Evolutionary conservation across 495 filamentous ascomycete genomes (phyloP).

Genomic region (Sordaria brevicollis): DNA sequence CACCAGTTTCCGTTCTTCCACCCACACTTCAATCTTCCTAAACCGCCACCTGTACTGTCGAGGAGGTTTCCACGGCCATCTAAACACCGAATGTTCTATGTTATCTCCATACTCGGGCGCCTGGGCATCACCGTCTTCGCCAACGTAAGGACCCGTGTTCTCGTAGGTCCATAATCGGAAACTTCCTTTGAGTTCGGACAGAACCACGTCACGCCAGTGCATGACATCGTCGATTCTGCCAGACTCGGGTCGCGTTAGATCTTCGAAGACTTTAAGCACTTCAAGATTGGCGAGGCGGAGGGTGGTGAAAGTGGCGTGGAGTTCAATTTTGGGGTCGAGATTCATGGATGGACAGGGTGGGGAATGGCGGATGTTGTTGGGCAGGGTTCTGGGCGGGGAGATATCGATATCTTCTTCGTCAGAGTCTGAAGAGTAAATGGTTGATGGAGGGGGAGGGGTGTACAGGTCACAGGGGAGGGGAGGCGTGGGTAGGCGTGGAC

Average conservation of each 20-base stretch:
- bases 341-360: neutral
- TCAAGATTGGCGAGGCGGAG: conserved; percentile 1
- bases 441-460: neutral
- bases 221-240: neutral
- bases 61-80: conserved; percentile 2
- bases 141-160: too few species aligned
- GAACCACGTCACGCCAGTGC: neutral
- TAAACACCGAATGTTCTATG: too few species aligned
- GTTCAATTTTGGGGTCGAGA: neutral
- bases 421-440: neutral
- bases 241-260: neutral
- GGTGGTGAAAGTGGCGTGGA: conserved; percentile 10
- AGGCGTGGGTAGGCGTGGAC: neutral
- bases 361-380: neutral
- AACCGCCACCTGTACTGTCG: conserved; percentile 10
- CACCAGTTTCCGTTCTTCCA: conserved; percentile 1
- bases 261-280: neutral
- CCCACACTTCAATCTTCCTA: conserved; percentile 4
- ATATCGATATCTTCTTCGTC: neutral
- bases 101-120: neutral
- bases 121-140: too few species aligned
- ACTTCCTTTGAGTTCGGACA: neutral
- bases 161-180: neutral
- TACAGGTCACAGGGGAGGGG: neutral
- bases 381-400: neutral